A percentile compares a stretch with the other conserved stretches of the same genome.
phyloP scores from a whole-genome alignment of 2,329 filamentous ascomycete genomes.

The Alternaria gansuensis region DNA sequence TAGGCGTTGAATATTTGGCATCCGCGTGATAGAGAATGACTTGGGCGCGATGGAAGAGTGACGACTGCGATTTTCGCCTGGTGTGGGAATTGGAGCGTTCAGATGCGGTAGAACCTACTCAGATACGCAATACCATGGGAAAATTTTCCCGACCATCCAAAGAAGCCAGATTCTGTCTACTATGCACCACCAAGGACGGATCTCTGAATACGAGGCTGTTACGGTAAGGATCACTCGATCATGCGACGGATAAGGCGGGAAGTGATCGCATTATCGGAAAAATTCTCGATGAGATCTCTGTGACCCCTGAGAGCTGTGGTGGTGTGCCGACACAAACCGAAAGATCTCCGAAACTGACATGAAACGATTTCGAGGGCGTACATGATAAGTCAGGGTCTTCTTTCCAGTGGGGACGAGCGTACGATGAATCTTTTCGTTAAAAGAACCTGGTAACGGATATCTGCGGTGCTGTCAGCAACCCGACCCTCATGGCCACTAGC shows the following conservation, averaged over 20 bases:
- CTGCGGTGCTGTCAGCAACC: not conserved
- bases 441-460: not conserved
- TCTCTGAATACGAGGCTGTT: not conserved
- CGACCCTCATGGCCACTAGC: constrained; percentile 6
- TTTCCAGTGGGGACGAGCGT: not conserved
- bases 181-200: not conserved
- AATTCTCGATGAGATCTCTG: not conserved
- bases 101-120: constrained; percentile 9
- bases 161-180: not conserved
- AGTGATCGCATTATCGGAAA: not conserved
- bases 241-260: not conserved
- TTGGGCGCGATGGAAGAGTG: not conserved
- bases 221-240: not conserved
- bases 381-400: constrained; percentile 2
- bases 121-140: not conserved
- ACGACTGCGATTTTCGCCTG: constrained; percentile 1
- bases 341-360: not conserved
- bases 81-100: constrained; percentile 5
- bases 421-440: not conserved
- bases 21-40: not conserved
- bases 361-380: not conserved
- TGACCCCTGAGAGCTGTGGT: not conserved
- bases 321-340: not conserved
- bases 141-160: not conserved
- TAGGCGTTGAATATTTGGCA: constrained; percentile 16